Evolutionary conservation across 345 rosid species (phyloP).

Genomic region (Syzygium oleosum): DNA sequence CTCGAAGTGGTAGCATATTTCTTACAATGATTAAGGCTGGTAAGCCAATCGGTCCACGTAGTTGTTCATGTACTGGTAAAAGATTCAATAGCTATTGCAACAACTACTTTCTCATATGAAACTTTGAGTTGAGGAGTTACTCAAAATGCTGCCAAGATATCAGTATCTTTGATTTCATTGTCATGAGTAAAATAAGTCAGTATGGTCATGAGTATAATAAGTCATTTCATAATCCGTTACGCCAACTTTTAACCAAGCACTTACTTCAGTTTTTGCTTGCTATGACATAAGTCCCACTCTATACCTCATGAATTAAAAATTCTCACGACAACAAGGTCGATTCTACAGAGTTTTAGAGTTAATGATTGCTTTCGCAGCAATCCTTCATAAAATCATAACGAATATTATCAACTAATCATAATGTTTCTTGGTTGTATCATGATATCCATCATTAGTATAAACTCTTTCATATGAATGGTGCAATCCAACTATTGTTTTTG

Average conservation of each 20-base stretch:
- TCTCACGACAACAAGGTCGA: neutral
- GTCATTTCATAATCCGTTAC: neutral
- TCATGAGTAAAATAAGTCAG: neutral
- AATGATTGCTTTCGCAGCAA: neutral
- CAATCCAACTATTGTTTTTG: neutral
- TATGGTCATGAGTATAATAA: neutral
- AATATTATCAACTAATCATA: neutral
- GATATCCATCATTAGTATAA: neutral
- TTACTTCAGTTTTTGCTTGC: neutral
- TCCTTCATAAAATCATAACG: neutral
- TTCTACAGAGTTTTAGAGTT: neutral
- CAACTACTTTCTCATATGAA: neutral
- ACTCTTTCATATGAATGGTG: neutral
- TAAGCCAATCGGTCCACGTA: neutral
- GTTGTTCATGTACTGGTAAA: neutral
- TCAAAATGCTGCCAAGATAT: neutral
- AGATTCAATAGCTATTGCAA: neutral
- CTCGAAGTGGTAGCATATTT: neutral
- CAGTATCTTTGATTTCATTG: neutral
- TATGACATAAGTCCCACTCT: neutral
- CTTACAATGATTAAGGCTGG: neutral
- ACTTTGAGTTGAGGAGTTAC: neutral
- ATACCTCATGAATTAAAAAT: neutral
- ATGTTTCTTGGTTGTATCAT: neutral
- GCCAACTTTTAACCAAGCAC: neutral